These are phyloP conservation scores for Dactylonectria estremocensis DNA, from an alignment of 2,329 filamentous ascomycete genomes.

Conservation along the genomic window DNA sequence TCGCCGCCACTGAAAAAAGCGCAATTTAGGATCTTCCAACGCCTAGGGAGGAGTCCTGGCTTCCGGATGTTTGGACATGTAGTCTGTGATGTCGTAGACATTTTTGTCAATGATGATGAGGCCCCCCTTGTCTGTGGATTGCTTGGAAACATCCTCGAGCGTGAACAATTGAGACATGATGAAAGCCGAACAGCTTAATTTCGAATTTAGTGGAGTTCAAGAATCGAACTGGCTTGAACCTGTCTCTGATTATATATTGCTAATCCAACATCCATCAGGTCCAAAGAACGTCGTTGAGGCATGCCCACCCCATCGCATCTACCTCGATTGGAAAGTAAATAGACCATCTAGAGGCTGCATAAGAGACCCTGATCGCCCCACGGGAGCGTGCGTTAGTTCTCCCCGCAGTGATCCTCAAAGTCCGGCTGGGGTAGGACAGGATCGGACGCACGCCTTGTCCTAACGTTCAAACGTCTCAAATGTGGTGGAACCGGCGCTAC, in stretches of 20 bases:
- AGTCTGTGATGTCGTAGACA: constrained; percentile 28
- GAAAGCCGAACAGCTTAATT: no score
- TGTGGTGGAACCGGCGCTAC: not conserved
- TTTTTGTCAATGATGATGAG: constrained; percentile 27
- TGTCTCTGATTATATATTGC: not conserved
- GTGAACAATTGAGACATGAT: constrained; percentile 19
- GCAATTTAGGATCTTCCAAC: not conserved
- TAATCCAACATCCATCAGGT: no score
- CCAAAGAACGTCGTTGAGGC: not conserved
- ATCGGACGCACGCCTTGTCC: not conserved
- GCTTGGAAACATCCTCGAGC: constrained; percentile 12
- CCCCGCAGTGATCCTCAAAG: not conserved
- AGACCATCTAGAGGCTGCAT: not conserved
- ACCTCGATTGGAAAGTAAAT: constrained; percentile 9
- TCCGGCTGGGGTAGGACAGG: not conserved
- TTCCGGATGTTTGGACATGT: constrained; percentile 25
- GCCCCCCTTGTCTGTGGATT: constrained; percentile 11
- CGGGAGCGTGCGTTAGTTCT: not conserved
- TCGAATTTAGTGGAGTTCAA: not conserved
- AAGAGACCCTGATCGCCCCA: not conserved
- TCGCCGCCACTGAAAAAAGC: constrained; percentile 8
- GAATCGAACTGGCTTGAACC: no score
- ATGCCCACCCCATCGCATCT: not conserved
- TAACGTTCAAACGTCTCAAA: not conserved
- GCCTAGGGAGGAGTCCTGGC: not conserved